Evolutionary conservation across 345 rosid species (phyloP).

Genomic region (Crucihimalaya himalaica): DNA sequence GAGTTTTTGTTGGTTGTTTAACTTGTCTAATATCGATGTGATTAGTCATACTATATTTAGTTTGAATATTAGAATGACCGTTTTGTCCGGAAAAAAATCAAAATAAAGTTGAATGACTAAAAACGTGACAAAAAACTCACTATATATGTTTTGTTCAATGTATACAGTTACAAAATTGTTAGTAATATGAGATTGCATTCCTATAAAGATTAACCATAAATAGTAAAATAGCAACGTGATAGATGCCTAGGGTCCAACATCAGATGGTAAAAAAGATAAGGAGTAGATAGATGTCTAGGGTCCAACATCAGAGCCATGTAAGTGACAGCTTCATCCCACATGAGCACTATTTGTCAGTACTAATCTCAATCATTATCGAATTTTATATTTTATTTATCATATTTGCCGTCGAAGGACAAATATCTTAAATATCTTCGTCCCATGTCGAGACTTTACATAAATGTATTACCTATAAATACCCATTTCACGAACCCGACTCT

Average conservation of each 20-base stretch:
- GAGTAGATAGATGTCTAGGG: neutral
- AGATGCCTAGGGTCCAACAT: neutral
- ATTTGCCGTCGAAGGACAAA: constrained; percentile 40
- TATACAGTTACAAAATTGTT: neutral
- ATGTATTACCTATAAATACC: constrained; percentile 36
- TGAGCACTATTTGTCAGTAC: constrained; percentile 25
- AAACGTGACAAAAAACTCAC: neutral
- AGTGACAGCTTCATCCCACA: constrained; percentile 41
- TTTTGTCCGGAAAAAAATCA: too few species aligned
- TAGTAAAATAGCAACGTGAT: neutral
- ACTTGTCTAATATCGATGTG: too few species aligned
- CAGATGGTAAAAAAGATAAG: neutral
- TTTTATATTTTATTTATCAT: neutral
- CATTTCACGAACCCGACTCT: neutral
- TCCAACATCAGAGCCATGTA: constrained; percentile 16
- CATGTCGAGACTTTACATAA: constrained; percentile 5
- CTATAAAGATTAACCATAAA: neutral
- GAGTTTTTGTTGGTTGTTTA: too few species aligned
- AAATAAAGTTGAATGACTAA: neutral
- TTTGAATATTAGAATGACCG: too few species aligned
- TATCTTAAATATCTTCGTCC: constrained; percentile 39
- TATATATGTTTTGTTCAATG: neutral
- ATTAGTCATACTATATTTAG: too few species aligned
- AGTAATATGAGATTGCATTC: constrained; percentile 3
- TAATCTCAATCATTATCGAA: constrained; percentile 21